phyloP scores from a whole-genome alignment of 1,284 basidiomycete genomes.

The Ustilago xerochloae region DNA sequence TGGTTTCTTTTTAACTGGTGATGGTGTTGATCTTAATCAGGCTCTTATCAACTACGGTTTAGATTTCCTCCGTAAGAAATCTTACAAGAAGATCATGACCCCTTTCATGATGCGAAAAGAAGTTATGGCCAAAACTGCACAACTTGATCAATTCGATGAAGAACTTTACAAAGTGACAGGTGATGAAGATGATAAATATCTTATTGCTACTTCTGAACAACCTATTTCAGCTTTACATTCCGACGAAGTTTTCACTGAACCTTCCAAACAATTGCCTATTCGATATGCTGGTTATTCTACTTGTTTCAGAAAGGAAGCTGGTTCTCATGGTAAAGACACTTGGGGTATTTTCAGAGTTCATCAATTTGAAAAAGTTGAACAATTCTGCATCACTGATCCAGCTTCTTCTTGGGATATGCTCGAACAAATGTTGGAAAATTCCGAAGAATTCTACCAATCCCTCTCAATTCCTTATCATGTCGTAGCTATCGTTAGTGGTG shows the following conservation, averaged over 20 bases:
- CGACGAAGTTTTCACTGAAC: conserved; percentile 96
- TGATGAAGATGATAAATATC: conserved; percentile 95
- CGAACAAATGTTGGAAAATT: conserved; percentile 87
- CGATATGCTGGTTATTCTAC: conserved; percentile 80
- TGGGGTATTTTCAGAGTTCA: conserved; percentile 99
- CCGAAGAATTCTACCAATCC: conserved; percentile 95
- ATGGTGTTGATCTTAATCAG: conserved; percentile 96
- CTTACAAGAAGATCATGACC: conserved; percentile 94
- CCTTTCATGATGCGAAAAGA: conserved; percentile 99
- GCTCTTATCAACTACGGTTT: conserved; percentile 94
- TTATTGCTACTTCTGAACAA: conserved; percentile 98
- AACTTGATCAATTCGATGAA: conserved; percentile 97
- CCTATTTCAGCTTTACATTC: conserved; percentile 95
- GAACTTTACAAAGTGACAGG: conserved; percentile 93
- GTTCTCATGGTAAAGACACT: conserved; percentile 94
- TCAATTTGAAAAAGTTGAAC: conserved; percentile 98
- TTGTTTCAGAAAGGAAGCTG: conserved; percentile 99
- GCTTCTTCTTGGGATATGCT: conserved; percentile 88
- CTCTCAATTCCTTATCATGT: conserved; percentile 90
- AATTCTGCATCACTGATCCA: conserved; percentile 93
- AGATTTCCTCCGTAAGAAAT: conserved; percentile 84
- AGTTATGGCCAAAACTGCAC: conserved; percentile 95
- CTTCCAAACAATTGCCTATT: conserved; percentile 88
- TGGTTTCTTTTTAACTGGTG: conserved; percentile 94
- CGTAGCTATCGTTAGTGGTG: conserved; percentile 95